Evolutionary conservation across 192 early-diverging fungal genomes (phyloP), one percentile per base, ranked within the genome.

Genomic region (Linnemannia elongata): DNA sequence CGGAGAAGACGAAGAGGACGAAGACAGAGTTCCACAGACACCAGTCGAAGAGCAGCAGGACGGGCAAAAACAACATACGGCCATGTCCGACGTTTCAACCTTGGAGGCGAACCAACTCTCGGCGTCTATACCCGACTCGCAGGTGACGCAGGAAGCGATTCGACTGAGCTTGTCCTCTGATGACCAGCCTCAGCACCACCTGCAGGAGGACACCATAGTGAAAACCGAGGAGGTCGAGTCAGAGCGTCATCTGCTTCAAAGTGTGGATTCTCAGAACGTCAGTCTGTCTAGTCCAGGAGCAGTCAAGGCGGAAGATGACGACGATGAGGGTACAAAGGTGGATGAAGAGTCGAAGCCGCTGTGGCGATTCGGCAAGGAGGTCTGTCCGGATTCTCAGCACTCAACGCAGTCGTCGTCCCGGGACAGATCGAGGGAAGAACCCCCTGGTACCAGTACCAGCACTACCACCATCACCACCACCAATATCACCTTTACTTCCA

Each of bases 301-400:
- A 33, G 12, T 66, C 27, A 33, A 66, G 30, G 9, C 60, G 4
- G 60, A 66, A 30, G 60, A 66, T 12, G 60, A 33, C 13, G 12
- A 27, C n/a, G 10, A 66, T 10, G 60, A 66, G 15, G 27, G 30
- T 2, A 66, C 60, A 30, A 66, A 30, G 30, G 60, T 13, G 30
- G 30, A 33, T 13, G 13, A 27, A 9, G 60, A 66, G 3, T 33
- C 27, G 6, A 27, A 33, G 60, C 27, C 60, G 4, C 60, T 30
- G 10, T 15, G 30, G 60, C 6, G 10, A 15, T 24, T 66, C 12
- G 30, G n/a, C 60, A 66, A 66, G 60, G 60, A 66, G 9, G 60
- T 66, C 30, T 66, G 60, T 66, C 60, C 60, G n/a, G 60, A 66
- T 66, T 66, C 60, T 33, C 60, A 66, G 30, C n/a, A 15, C 24